These are phyloP conservation scores for Parathielavia appendiculata DNA, from an alignment of 495 filamentous ascomycete genomes.

Conservation along the genomic window DNA sequence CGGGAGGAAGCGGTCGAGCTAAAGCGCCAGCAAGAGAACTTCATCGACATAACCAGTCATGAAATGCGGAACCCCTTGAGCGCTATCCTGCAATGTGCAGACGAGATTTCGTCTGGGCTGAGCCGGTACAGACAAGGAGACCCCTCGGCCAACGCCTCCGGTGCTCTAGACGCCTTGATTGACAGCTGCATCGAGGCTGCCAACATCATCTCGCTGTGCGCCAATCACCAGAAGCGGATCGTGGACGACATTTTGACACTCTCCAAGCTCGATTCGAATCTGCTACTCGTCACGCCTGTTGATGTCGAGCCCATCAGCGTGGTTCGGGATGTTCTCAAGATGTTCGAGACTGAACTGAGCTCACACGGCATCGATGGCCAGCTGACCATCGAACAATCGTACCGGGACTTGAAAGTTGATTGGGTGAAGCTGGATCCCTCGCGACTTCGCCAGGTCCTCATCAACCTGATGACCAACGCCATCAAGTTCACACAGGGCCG, in stretches of 20 bases:
- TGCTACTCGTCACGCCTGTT: conserved; percentile 70
- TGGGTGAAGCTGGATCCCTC: conserved; percentile 79
- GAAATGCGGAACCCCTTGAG: conserved; percentile 82
- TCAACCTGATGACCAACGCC: conserved; percentile 74
- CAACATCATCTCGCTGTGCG: conserved; percentile 77
- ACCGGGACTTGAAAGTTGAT: conserved; percentile 56
- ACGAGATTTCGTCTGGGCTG: conserved; percentile 62
- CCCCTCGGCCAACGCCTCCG: conserved; percentile 11
- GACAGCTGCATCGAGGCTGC: conserved; percentile 66
- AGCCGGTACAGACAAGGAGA: conserved; percentile 34
- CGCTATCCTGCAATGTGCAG: conserved; percentile 75
- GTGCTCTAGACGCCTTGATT: conserved; percentile 30
- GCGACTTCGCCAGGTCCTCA: conserved; percentile 70
- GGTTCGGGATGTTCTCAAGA: conserved; percentile 64
- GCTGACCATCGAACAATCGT: conserved; percentile 62
- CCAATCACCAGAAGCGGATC: conserved; percentile 71
- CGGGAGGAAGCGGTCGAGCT: conserved; percentile 59
- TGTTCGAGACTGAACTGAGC: conserved; percentile 76
- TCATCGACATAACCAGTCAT: conserved; percentile 85
- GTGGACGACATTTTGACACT: conserved; percentile 80
- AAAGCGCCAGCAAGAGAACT: conserved; percentile 71
- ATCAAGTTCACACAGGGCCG: conserved; percentile 71
- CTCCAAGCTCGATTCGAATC: conserved; percentile 78
- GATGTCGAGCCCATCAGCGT: conserved; percentile 65
- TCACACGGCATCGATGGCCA: conserved; percentile 66